Base-by-base conservation (phyloP, 2,329 filamentous ascomycete species). In the Pseudofabraea citricarpa region DNA sequence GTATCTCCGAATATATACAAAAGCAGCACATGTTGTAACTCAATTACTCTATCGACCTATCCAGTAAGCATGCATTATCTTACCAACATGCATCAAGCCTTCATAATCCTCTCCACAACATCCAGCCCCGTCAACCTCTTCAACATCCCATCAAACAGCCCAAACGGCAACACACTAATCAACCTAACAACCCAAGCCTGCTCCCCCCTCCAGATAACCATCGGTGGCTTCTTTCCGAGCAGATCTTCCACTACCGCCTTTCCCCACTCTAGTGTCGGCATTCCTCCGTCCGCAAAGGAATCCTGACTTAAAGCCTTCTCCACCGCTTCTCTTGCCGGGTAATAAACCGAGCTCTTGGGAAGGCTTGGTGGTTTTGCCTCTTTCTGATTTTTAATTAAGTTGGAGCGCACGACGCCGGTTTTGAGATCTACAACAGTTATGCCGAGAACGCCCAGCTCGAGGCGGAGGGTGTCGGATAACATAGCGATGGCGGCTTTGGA, bases 401-500 rank as follows among this genome's bases (percentile, higher is more conserved):
- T 33, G 18, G 47, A 48, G 26, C 44, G 36, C 7, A 51, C 46
- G 12, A 33, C 40, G n/a, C 48, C 48, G 38, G 45, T 49, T 31
- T 42, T 45, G 24, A 50, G 23, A 15, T 46, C 44, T 12, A 51
- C 47, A 5, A 51, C 46, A 16, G 41, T 47, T 26, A 51, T 42
- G 12, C 49, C 49, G 33, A 49, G 40, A 10, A 47, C 43, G 5
- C 38, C 43, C 18, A 72, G 59, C 51, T 73, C 69, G 31, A 70
- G 48, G 5, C 67, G 64, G 50, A 71, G 48, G n/a, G 63, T 64
- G 44, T 66, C 57, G 3, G 63, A 63, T 37, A 70, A 58, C 36
- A 60, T 55, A 16, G 62, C 56, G 1, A 72, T 53, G 0, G 70
- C 69, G 1, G 63, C 67, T 45, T 73, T 73, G 43, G 62, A 65